Evolutionary conservation across 2,329 filamentous ascomycete genomes (phyloP).

Genomic region (Diatrype stigma): DNA sequence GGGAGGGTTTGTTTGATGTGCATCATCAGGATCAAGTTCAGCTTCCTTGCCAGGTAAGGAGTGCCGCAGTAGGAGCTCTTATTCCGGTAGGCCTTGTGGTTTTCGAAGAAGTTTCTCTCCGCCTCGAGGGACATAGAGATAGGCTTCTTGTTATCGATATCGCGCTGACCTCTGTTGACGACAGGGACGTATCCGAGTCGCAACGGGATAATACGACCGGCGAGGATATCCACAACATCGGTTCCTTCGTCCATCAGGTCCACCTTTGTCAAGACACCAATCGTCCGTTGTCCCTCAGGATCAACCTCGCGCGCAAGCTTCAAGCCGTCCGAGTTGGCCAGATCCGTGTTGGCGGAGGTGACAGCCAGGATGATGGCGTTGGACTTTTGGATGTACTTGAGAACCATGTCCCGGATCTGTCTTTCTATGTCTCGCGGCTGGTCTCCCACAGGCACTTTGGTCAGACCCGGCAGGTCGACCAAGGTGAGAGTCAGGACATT

Average conservation of each 20-base stretch:
- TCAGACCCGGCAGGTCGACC: slow-evolving; percentile 93
- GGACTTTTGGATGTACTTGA: slow-evolving; percentile 97
- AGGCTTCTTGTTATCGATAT: slow-evolving; percentile 97
- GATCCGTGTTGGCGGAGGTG: slow-evolving; percentile 92
- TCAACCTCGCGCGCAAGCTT: slow-evolving; percentile 97
- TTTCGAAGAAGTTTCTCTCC: slow-evolving; percentile 96
- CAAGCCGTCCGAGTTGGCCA: slow-evolving; percentile 96
- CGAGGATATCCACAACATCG: slow-evolving; percentile 96
- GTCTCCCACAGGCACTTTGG: slow-evolving; percentile 93
- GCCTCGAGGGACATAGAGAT: slow-evolving; percentile 88
- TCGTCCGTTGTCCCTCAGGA: slow-evolving; percentile 93
- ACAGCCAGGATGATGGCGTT: slow-evolving; percentile 98
- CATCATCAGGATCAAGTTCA: slow-evolving; percentile 99
- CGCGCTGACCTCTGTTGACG: slow-evolving; percentile 94
- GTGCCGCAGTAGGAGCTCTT: slow-evolving; percentile 99
- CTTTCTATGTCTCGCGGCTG: slow-evolving; percentile 95
- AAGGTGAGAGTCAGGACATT: slow-evolving; percentile 96
- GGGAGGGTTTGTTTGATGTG: slow-evolving; percentile 99
- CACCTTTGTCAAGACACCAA: slow-evolving; percentile 97
- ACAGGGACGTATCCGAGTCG: slow-evolving; percentile 94
- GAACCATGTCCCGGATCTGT: slow-evolving; percentile 95
- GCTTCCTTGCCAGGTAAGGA: slow-evolving; percentile 90
- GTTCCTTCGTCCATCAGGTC: slow-evolving; percentile 99
- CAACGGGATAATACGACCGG: slow-evolving; percentile 92
- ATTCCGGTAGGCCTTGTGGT: slow-evolving; percentile 97